Evolutionary conservation across 2,329 filamentous ascomycete genomes (phyloP), one percentile per base, ranked within the genome.

Genomic region (Cladophialophora psammophila): DNA sequence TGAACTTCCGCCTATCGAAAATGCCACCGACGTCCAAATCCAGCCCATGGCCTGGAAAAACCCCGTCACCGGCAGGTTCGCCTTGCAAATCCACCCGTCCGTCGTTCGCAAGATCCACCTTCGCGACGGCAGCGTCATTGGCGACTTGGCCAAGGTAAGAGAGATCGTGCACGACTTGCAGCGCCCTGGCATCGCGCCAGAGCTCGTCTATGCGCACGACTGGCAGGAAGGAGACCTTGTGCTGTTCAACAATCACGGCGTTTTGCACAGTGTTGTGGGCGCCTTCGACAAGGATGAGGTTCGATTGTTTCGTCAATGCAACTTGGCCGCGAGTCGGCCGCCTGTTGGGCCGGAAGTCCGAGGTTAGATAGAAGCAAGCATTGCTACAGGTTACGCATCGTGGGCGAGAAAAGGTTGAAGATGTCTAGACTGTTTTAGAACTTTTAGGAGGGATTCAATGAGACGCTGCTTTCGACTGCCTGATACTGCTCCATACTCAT

Each of bases 31-130:
- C 76, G 87, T 93, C 75, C 88, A 92, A 79, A 81, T 90, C 68
- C 82, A 93, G 45, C 91, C 91, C 31, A 90, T 94, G 87, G 87
- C 86, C 77, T 94, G 91, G 91, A 86, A 86, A 72, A 94, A 93
- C 75, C 90, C 91, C 0, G 83, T 88, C 2, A 93, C 89, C 0
- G 89, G 88, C 7, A 83, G 84, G 10, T 80, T 92, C 7, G 89
- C 91, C 1, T 80, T 94, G 26, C 91, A 93, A 77, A 83, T 93
- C 45, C 91, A 94, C 72, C 91, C 91, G 0, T 89, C 87, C 7
- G 90, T 91, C 0, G 83, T 92, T 54, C 86, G 89, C 57, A 88
- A 86, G 73, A 85, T 94, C 69, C 90, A 92, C 71, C 80, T 90
- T 1, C 82, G 80, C 0, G 87, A 92, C 69, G 90, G 91, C 1